Evolutionary conservation across 208 protist species (phyloP).

Genomic region (Wallacemonas sp.): DNA sequence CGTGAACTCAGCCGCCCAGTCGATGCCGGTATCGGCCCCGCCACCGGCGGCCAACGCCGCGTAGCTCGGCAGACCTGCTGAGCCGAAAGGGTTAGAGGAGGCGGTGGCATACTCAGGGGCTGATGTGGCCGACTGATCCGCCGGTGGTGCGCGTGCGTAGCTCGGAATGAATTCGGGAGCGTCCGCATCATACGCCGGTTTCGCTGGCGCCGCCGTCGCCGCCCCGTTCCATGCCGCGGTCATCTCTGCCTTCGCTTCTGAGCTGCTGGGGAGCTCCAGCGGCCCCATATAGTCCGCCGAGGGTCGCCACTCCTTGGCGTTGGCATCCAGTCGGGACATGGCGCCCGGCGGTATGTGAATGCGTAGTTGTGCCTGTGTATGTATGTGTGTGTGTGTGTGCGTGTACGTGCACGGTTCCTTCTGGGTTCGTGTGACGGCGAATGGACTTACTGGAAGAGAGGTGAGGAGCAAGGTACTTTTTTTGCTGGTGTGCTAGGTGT

Average conservation of each 20-base stretch:
- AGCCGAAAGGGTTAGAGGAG: neutral
- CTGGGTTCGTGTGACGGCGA: neutral
- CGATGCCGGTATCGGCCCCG: constrained; percentile 25
- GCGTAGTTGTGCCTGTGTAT: too few relatives aligned
- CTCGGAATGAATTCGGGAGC: constrained; percentile 4
- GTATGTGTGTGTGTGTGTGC: too few relatives aligned
- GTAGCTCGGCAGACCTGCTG: neutral
- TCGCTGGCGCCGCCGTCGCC: neutral
- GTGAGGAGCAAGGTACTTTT: too few relatives aligned
- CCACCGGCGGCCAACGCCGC: constrained; percentile 5
- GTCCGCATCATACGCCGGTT: neutral
- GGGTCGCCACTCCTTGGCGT: constrained; percentile 82
- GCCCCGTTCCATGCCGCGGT: too few relatives aligned
- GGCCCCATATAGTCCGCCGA: constrained; percentile 23
- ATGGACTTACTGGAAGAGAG: too few relatives aligned
- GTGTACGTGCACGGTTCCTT: neutral
- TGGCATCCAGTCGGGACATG: constrained; percentile 66
- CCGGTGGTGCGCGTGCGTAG: neutral
- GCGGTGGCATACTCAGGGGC: neutral
- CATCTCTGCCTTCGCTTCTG: too few relatives aligned
- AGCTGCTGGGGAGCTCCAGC: constrained; percentile 3
- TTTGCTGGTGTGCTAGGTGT: too few relatives aligned
- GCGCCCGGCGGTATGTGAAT: too few relatives aligned
- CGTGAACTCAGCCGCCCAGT: constrained; percentile 75
- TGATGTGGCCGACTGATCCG: neutral